Evolutionary conservation across 495 filamentous ascomycete genomes (phyloP), one percentile per base, ranked within the genome.

Genomic region (Hapsidospora chrysogenum): DNA sequence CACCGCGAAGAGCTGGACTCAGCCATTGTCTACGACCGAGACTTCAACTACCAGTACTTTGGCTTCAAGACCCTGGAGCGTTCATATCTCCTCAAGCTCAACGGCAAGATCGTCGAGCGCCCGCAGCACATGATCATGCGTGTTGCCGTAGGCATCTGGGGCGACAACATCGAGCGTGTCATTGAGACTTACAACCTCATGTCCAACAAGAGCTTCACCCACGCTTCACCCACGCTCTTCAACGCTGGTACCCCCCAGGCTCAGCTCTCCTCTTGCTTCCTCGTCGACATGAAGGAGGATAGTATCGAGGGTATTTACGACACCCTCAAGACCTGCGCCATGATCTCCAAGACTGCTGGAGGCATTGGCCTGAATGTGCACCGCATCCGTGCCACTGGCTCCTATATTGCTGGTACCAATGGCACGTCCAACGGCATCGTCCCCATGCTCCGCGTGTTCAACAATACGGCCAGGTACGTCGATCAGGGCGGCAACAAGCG

Each of bases 41-140:
- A 97, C 52, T 97, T 97, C 71, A 95, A 96, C 68, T 97, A 97
- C 65, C 92, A 97, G 64, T 97, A 85, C 65, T 97, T 97, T 40
- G 89, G 89, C 38, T 97, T 97, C 77, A 97, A 97, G 74, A 97
- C 89, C 2, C 68, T 97, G 27, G 89, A 97, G 67, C 78, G 89
- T 33, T 96, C 89, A 51, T 97, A 97, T 49, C 76, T 97, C 17
- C 73, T 97, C 21, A 81, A 85, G 37, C 76, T 93, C 38, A 68
- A 94, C 44, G 86, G 85, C 43, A 86, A 89, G 56, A 79, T 96
- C 48, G 86, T 84, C 5, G 89, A 97, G 67, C 73, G 89, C 43
- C 89, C 89, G 31, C 89, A 97, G 57, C 89, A 97, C 60, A 80
- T 96, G 83, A 83, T 97, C 50, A 97, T 97, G 89, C 83, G 89